Percentiles rank a stretch among this genome's conserved stretches.
phyloP scores from a whole-genome alignment of 371 early-diverging fungal genomes.

The Caulochytrium protostelioides region DNA sequence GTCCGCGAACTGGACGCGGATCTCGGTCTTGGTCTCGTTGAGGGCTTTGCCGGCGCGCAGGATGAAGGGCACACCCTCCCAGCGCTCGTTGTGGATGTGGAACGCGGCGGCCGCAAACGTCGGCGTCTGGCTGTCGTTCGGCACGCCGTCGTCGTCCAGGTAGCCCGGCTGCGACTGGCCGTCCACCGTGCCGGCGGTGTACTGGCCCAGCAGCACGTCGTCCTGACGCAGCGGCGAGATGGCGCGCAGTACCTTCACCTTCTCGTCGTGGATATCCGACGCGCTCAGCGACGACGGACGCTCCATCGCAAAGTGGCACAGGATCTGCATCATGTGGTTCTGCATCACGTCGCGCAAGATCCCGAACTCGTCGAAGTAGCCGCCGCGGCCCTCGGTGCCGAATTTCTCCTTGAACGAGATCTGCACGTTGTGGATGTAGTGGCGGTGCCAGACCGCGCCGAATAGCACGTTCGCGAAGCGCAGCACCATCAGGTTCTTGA shows the following conservation, averaged over 20 bases:
- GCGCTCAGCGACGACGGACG: conserved; percentile 61
- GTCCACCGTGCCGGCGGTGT: conserved; percentile 32
- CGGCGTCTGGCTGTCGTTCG: conserved; percentile 54
- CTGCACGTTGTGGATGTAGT: conserved; percentile 79
- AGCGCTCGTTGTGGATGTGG: conserved; percentile 77
- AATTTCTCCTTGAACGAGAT: conserved; percentile 96
- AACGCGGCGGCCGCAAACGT: conserved; percentile 79
- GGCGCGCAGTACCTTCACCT: conserved; percentile 66
- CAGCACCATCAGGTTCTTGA: conserved; percentile 83
- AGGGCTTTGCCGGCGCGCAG: conserved; percentile 90
- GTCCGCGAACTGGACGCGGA: conserved; percentile 85
- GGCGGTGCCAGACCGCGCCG: conserved; percentile 76
- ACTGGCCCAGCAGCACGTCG: conserved; percentile 76
- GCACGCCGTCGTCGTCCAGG: conserved; percentile 74
- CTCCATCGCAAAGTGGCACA: conserved; percentile 84
- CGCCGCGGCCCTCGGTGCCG: conserved; percentile 95
- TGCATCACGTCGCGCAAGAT: conserved; percentile 99
- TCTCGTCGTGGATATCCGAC: conserved; percentile 80
- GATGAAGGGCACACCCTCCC: conserved; percentile 87
- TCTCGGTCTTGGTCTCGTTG: conserved; percentile 73
- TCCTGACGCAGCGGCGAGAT: conserved; percentile 52
- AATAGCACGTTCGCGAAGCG: conserved; percentile 88
- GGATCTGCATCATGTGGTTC: conserved; percentile 83
- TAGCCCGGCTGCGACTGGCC: conserved; percentile 68
- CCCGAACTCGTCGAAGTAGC: conserved; percentile 98